Base-by-base conservation (phyloP, 352 stramenopile genomes). In the Peronospora belbahrii region DNA sequence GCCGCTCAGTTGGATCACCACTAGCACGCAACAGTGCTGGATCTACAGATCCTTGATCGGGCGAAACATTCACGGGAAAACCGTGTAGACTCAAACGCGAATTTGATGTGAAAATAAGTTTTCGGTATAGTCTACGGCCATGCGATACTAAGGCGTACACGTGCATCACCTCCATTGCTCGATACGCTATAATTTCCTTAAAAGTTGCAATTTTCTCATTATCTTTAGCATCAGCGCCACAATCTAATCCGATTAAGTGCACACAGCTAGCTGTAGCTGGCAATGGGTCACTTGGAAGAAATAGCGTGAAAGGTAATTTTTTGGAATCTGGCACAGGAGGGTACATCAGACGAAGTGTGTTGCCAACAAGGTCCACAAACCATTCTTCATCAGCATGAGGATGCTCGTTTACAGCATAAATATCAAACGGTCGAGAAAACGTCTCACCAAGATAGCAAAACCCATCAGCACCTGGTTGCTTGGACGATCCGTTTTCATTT, bases 141-240 rank as follows among this genome's bases (percentile, higher is more conserved):
- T 99, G 88, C 38, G 97, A 96, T 10, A 98, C 83, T 14, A 99
- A 77, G 39, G 97, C 93, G 66, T 96, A 99, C 14, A 99, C 81
- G 32, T 98, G 94, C 27, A 99, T 85, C 15, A 97, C 78, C 32
- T 97, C 59, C 51, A 86, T 70, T 11, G 64, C 48, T 34, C 95
- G 77, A 46, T 96, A 97, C 4, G 98, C 91, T 11, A 99, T 70
- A 32, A 99, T 86, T 69, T 99, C 96, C 54, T 99, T 99, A 37
- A 99, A 89, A 0, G 94, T 98, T 17, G 67, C 51, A 24, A 91
- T 70, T 34, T 83, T 84, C 22, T 92, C 75, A 13, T 71, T 76
- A 22, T 87, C 75, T 44, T 85, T 86, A 27, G 88, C 79, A 49
- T 84, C 80, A 14, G 65, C 71, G 2, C 79, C 75, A 48, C 77